Evolutionary conservation across 495 filamentous ascomycete species (phyloP).

Genomic region (Annulohypoxylon stygium): DNA sequence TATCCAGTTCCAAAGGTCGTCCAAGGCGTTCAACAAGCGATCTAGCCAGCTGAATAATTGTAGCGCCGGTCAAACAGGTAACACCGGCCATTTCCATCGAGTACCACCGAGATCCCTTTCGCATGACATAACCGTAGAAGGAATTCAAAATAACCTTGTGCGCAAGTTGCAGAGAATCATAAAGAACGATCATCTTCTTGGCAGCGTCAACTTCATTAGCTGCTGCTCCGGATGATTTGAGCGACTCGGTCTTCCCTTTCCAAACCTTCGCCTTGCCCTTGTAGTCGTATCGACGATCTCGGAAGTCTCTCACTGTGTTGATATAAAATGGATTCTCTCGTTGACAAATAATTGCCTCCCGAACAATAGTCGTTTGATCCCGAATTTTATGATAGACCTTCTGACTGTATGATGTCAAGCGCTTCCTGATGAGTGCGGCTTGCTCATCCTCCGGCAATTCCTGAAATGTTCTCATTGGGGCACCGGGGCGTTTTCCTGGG

Average conservation of each 20-base stretch:
- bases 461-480: conserved; percentile 78
- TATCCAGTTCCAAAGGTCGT: conserved; percentile 95
- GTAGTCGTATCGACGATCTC: conserved; percentile 96
- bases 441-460: conserved; percentile 89
- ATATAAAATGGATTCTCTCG: conserved; percentile 99
- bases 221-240: conserved; percentile 84
- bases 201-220: conserved; percentile 86
- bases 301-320: conserved; percentile 92
- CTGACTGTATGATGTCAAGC: conserved; percentile 92
- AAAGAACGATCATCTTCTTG: conserved; percentile 98
- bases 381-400: conserved; percentile 99
- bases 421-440: conserved; percentile 82
- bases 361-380: conserved; percentile 90
- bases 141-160: conserved; percentile 99
- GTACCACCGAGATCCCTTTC: conserved; percentile 98
- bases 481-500: conserved; percentile 77
- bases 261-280: conserved; percentile 98
- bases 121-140: conserved; percentile 99
- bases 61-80: conserved; percentile 95
- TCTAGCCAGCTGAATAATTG: conserved; percentile 97
- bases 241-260: conserved; percentile 92
- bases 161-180: conserved; percentile 94
- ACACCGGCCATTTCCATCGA: conserved; percentile 99
- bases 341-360: conserved; percentile 98
- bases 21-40: conserved; percentile 95